Evolutionary conservation across 768 basidiomycete species (phyloP).

Genomic region (Tylopilus sp.): DNA sequence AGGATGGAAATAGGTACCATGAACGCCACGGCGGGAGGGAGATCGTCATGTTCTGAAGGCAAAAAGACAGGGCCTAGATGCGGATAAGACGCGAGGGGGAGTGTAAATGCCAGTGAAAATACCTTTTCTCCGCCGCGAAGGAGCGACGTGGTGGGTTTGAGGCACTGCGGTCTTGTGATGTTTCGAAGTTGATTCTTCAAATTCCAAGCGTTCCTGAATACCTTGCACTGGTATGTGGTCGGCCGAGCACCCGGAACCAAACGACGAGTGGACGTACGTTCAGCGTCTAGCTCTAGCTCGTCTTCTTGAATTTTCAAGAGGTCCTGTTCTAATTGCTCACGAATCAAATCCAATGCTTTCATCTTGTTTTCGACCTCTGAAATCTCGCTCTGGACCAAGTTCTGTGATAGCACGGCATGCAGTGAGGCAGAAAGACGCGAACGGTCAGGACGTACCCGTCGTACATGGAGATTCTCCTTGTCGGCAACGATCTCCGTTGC

Average conservation of each 20-base stretch:
- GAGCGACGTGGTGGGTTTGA: slow-evolving; percentile 17
- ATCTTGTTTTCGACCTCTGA: slow-evolving; percentile 89
- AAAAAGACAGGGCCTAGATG: slow-evolving; percentile 84
- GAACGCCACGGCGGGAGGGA: slow-evolving; percentile 93
- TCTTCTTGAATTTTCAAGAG: slow-evolving; percentile 90
- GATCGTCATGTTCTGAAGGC: slow-evolving; percentile 94
- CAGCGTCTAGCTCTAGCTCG: slow-evolving; percentile 94
- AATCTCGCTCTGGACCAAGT: slow-evolving; percentile 83
- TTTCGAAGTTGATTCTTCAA: slow-evolving; percentile 50
- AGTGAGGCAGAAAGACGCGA: slow-evolving; percentile 2
- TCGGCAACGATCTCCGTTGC: slow-evolving; percentile 83
- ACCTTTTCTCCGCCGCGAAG: slow-evolving; percentile 35
- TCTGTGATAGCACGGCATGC: slow-evolving; percentile 42
- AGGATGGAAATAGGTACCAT: slow-evolving; percentile 57
- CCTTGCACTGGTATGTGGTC: slow-evolving; percentile 64
- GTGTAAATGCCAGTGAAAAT: neutral
- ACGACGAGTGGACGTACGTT: slow-evolving; percentile 56
- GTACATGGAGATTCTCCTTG: slow-evolving; percentile 89
- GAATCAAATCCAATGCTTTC: slow-evolving; percentile 73
- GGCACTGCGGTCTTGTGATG: slow-evolving; percentile 17
- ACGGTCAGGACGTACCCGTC: slow-evolving; percentile 51
- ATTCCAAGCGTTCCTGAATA: slow-evolving; percentile 77
- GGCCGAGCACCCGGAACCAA: neutral
- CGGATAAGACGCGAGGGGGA: slow-evolving; percentile 3
- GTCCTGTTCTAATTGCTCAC: slow-evolving; percentile 76